Evolutionary conservation across 2,329 filamentous ascomycete species (phyloP).

Genomic region (Pyrenophora tritici-repentis): DNA sequence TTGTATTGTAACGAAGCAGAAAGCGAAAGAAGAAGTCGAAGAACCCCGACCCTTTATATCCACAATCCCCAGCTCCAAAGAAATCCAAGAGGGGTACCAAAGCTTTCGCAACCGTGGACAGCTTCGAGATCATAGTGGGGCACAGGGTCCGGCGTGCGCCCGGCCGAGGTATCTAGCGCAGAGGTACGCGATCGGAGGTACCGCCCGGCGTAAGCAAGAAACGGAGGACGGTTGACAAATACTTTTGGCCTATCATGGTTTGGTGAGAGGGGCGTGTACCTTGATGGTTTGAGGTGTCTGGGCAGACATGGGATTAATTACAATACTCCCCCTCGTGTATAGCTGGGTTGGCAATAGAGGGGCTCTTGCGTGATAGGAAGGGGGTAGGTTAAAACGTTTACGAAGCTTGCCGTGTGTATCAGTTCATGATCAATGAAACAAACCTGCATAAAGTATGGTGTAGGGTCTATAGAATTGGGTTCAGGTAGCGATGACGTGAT

Average conservation of each 20-base stretch:
- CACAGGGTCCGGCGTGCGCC: slow-evolving; percentile 2
- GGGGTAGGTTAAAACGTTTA: too few species aligned
- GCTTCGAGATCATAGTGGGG: slow-evolving; percentile 26
- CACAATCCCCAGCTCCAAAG: not conserved
- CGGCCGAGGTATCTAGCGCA: slow-evolving; percentile 1
- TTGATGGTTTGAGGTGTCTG: not conserved
- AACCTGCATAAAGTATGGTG: too few species aligned
- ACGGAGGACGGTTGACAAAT: slow-evolving; percentile 21
- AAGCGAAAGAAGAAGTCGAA: too few species aligned
- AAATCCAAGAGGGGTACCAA: slow-evolving; percentile 12
- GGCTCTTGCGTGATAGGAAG: too few species aligned
- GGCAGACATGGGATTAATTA: not conserved
- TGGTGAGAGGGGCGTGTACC: slow-evolving; percentile 14
- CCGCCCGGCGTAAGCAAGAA: not conserved
- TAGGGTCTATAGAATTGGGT: too few species aligned
- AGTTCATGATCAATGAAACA: too few species aligned
- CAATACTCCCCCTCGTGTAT: not conserved
- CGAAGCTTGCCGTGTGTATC: too few species aligned
- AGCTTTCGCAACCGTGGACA: slow-evolving; percentile 16
- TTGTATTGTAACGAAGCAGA: too few species aligned
- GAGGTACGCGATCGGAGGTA: too few species aligned
- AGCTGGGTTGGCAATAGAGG: not conserved
- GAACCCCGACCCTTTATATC: not conserved
- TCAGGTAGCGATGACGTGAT: too few species aligned
- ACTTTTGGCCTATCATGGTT: slow-evolving; percentile 17